Evolutionary conservation across 805 yeast species (phyloP).

Genomic region (Clavispora phyllophila): DNA sequence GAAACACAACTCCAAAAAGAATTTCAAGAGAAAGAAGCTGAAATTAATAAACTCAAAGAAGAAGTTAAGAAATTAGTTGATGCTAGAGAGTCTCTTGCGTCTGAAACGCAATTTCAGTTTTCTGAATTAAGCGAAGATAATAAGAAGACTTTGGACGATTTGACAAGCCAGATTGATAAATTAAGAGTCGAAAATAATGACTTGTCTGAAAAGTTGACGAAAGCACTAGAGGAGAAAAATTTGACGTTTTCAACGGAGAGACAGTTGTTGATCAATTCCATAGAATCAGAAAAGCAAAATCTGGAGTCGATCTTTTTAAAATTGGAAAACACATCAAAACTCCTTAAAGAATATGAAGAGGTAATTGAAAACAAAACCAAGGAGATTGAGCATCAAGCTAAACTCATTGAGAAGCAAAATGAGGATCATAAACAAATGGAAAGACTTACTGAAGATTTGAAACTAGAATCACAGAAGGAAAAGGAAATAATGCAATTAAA

Average conservation of each 20-base stretch:
- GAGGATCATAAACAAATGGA: neutral
- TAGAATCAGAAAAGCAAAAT: neutral
- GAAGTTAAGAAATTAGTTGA: neutral
- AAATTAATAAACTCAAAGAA: neutral
- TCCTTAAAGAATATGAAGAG: neutral
- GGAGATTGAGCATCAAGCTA: neutral
- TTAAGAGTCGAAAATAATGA: neutral
- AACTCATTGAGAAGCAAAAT: neutral
- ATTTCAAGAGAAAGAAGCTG: neutral
- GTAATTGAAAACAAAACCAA: neutral
- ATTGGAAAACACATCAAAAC: neutral
- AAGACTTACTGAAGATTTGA: neutral
- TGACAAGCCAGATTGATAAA: neutral
- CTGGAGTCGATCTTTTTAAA: neutral
- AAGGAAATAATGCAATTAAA: neutral
- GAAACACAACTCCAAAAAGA: neutral
- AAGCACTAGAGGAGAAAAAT: neutral
- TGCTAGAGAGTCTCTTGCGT: neutral
- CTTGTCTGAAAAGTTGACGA: neutral
- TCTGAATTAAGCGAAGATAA: neutral
- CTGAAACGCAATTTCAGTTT: neutral
- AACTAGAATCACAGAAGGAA: neutral
- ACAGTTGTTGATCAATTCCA: neutral
- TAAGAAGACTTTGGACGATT: neutral
- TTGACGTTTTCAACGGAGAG: neutral